These are phyloP conservation scores for Platanus orientalis DNA, from an alignment of 164 flowering plant genomes.

Conservation along the genomic window DNA sequence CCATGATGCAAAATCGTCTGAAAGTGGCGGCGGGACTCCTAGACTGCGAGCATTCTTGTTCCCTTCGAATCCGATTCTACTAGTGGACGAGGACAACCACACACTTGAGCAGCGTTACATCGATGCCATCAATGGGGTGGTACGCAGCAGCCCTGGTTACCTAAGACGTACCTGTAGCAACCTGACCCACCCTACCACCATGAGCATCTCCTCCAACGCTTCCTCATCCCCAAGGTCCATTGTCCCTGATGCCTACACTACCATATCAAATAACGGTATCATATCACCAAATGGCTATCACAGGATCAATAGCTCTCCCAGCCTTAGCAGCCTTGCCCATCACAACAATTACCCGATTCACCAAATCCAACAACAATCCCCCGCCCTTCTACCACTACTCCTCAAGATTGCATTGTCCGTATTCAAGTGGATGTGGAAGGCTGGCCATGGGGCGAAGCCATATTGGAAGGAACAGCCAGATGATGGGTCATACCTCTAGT, in stretches of 20 bases:
- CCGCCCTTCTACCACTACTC: not conserved
- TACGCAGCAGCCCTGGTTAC: conserved; percentile 12
- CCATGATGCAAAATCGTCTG: conserved; percentile 16
- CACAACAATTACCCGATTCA: conserved; percentile 7
- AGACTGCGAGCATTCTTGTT: conserved; percentile 67
- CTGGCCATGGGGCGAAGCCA: conserved; percentile 8
- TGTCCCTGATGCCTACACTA: conserved; percentile 31
- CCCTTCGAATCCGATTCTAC: conserved; percentile 37
- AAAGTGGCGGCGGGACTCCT: conserved; percentile 28
- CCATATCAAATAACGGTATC: conserved; percentile 13
- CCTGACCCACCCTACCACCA: conserved; percentile 14
- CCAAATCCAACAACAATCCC: not conserved
- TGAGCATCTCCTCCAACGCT: conserved; percentile 42
- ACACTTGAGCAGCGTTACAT: conserved; percentile 63
- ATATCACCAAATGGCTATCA: conserved; percentile 23
- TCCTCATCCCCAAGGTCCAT: conserved; percentile 52
- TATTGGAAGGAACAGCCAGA: conserved; percentile 1
- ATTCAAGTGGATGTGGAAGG: not conserved
- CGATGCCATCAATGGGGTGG: conserved; percentile 74
- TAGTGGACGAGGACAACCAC: conserved; percentile 30
- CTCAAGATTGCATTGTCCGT: not conserved
- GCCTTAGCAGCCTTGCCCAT: conserved; percentile 24
- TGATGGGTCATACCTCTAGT: not conserved
- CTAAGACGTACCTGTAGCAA: conserved; percentile 13
- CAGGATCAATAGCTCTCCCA: conserved; percentile 68